These are phyloP conservation scores for Gracilaria caudata DNA, from an alignment of 23 red algal species.

Conservation along the genomic window DNA sequence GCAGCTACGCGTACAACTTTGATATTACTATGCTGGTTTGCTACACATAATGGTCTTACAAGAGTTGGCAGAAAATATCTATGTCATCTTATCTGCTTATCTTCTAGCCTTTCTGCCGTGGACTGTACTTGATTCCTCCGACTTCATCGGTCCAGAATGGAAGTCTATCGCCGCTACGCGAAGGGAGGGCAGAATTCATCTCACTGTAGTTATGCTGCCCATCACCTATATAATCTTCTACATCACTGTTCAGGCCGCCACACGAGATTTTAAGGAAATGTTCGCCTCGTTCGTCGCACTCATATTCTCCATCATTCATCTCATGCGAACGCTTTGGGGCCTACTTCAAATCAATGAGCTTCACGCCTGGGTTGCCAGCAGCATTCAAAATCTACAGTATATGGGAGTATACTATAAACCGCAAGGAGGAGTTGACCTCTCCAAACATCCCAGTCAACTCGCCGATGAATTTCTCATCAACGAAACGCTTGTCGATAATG, in stretches of 20 bases:
- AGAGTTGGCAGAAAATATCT: slow-evolving; percentile 30
- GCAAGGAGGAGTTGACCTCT: background rate
- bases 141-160: slow-evolving; percentile 56
- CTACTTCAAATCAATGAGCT: slow-evolving; percentile 44
- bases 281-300: slow-evolving; percentile 49
- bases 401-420: slow-evolving; percentile 21
- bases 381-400: slow-evolving; percentile 21
- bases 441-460: slow-evolving; percentile 14
- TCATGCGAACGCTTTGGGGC: slow-evolving; percentile 29
- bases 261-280: slow-evolving; percentile 45
- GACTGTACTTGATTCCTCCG: slow-evolving; percentile 36
- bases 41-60: slow-evolving; percentile 8
- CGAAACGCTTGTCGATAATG: slow-evolving; percentile 54
- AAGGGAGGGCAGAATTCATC: background rate
- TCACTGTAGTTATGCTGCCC: slow-evolving; percentile 30
- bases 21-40: background rate
- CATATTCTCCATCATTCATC: slow-evolving; percentile 46
- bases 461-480: slow-evolving; percentile 52
- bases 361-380: background rate
- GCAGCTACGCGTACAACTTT: background rate
- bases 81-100: slow-evolving; percentile 47
- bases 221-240: slow-evolving; percentile 50
- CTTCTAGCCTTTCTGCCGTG: slow-evolving; percentile 53
- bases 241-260: slow-evolving; percentile 26
- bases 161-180: slow-evolving; percentile 12